Percentiles rank a stretch among this genome's conserved stretches.
Evolutionary conservation across 1,284 basidiomycete species (phyloP).

Genomic region (Rhizopogon parksii): DNA sequence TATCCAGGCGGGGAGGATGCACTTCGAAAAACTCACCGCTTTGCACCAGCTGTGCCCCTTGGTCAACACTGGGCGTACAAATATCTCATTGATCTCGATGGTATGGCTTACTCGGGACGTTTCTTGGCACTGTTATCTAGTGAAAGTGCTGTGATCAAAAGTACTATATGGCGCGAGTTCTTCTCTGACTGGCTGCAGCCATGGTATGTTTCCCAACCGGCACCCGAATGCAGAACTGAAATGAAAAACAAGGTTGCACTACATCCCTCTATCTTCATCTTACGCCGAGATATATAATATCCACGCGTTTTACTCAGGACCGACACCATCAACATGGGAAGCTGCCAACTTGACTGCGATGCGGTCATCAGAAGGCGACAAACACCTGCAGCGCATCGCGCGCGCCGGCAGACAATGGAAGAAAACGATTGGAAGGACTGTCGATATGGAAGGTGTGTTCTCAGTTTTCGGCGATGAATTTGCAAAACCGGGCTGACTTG

Average conservation of each 20-base stretch:
- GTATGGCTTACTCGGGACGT: slow-evolving; percentile 89
- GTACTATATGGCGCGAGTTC: slow-evolving; percentile 86
- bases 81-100: slow-evolving; percentile 87
- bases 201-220: slow-evolving; percentile 45
- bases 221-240: slow-evolving; percentile 5
- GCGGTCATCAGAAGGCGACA: slow-evolving; percentile 59
- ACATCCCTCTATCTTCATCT: slow-evolving; percentile 79
- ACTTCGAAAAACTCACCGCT: slow-evolving; percentile 63
- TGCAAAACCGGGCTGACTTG: slow-evolving; percentile 8
- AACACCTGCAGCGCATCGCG: slow-evolving; percentile 73
- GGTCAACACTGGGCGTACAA: slow-evolving; percentile 90
- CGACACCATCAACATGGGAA: slow-evolving; percentile 52
- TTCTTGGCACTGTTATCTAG: slow-evolving; percentile 83
- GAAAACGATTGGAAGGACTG: slow-evolving; percentile 67
- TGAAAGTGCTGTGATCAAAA: slow-evolving; percentile 85
- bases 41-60: slow-evolving; percentile 71
- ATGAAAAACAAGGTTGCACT: slow-evolving; percentile 71
- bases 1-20: slow-evolving; percentile 81
- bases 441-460: slow-evolving; percentile 83
- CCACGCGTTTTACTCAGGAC: slow-evolving; percentile 84
- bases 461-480: slow-evolving; percentile 3
- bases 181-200: slow-evolving; percentile 81
- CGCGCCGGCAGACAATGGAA: slow-evolving; percentile 88
- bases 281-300: slow-evolving; percentile 92
- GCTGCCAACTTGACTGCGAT: slow-evolving; percentile 39